A percentile compares a stretch with the other conserved stretches of the same genome.
These are phyloP conservation scores for Thecaphora thlaspeos DNA, from an alignment of 1,284 basidiomycete genomes.

Conservation along the genomic window DNA sequence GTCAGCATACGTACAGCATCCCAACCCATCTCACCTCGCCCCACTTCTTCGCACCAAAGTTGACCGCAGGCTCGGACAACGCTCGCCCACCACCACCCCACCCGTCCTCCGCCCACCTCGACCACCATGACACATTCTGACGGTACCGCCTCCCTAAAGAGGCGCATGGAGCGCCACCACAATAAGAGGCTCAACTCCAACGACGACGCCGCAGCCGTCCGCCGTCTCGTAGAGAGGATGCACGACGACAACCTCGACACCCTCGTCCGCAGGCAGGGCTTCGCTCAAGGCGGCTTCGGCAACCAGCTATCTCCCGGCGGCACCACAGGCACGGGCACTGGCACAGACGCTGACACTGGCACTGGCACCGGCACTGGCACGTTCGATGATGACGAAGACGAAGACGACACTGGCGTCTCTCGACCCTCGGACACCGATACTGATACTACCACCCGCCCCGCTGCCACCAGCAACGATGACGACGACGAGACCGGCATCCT, in stretches of 20 bases:
- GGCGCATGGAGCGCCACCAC: neutral
- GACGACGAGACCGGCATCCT: constrained; percentile 3
- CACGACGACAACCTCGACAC: constrained; percentile 13
- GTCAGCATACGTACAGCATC: too few species aligned
- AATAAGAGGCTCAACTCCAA: neutral
- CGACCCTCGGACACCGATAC: constrained; percentile 2
- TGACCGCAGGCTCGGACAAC: neutral
- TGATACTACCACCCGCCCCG: constrained; percentile 2
- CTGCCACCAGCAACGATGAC: constrained; percentile 1
- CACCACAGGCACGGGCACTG: neutral
- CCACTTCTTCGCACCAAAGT: neutral
- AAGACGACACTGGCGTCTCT: constrained; percentile 12
- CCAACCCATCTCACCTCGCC: too few species aligned
- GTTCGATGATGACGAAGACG: constrained; percentile 3
- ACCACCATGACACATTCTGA: neutral
- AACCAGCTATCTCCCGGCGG: too few species aligned
- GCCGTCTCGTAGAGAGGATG: neutral
- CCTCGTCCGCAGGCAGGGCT: neutral
- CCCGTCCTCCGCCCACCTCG: neutral
- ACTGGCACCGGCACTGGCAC: constrained; percentile 1
- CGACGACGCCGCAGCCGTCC: neutral
- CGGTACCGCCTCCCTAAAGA: neutral
- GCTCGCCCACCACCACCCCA: neutral
- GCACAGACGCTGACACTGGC: too few species aligned
- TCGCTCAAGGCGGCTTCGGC: too few species aligned